phyloP scores from a whole-genome alignment of 2,329 filamentous ascomycete species.

The Aspergillus uvarum region DNA sequence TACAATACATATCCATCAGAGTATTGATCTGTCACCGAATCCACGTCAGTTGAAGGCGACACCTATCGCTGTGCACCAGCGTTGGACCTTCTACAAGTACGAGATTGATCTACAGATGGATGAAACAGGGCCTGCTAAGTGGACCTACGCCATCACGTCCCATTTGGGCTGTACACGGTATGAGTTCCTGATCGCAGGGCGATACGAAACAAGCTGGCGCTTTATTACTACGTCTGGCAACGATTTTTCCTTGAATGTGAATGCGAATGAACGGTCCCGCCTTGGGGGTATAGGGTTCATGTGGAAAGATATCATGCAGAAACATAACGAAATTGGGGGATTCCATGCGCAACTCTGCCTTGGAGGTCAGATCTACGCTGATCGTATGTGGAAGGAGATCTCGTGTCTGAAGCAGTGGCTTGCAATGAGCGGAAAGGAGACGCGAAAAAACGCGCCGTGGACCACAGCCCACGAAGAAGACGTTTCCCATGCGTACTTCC shows the following conservation, averaged over 20 bases:
- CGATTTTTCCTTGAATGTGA: slow-evolving; percentile 87
- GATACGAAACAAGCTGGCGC: slow-evolving; percentile 87
- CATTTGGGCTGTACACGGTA: slow-evolving; percentile 97
- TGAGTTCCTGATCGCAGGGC: slow-evolving; percentile 91
- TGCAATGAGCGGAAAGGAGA: slow-evolving; percentile 86
- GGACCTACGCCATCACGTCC: slow-evolving; percentile 98
- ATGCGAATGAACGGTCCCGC: slow-evolving; percentile 77
- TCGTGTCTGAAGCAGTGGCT: slow-evolving; percentile 94
- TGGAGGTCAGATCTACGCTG: slow-evolving; percentile 93
- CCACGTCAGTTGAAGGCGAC: slow-evolving; percentile 80
- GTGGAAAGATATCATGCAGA: slow-evolving; percentile 99
- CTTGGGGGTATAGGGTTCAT: slow-evolving; percentile 89
- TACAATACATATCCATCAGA: slow-evolving; percentile 93
- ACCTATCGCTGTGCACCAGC: slow-evolving; percentile 82
- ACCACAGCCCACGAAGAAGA: slow-evolving; percentile 94
- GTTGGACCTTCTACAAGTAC: slow-evolving; percentile 96
- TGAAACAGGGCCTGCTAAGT: slow-evolving; percentile 72
- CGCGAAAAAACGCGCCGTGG: slow-evolving; percentile 85
- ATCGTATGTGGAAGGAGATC: slow-evolving; percentile 94
- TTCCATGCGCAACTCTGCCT: slow-evolving; percentile 93
- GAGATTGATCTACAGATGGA: slow-evolving; percentile 88
- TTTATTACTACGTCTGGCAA: slow-evolving; percentile 96
- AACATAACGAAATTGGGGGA: slow-evolving; percentile 92
- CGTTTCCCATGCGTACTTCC: slow-evolving; percentile 93
- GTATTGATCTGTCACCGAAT: slow-evolving; percentile 86